phyloP scores from a whole-genome alignment of 2,329 filamentous ascomycete species.

The Penicillium olsonii region DNA sequence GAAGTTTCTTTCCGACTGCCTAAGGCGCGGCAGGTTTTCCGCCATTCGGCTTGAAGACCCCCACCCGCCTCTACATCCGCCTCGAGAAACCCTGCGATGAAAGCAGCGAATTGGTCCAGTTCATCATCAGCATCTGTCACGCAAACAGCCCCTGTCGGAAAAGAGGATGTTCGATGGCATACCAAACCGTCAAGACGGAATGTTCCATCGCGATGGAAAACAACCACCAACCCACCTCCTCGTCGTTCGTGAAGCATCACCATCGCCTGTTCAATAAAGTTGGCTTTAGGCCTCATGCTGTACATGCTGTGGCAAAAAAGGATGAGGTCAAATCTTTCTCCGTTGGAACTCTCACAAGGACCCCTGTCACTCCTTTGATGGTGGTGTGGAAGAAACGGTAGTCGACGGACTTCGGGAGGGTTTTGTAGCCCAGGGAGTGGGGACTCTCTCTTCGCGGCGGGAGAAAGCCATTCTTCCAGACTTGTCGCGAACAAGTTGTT shows the following conservation, averaged over 20 bases:
- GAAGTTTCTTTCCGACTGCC: conserved; percentile 41
- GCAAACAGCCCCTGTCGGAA: conserved; percentile 47
- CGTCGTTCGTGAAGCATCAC: conserved; percentile 45
- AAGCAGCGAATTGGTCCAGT: conserved; percentile 56
- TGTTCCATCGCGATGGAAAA: conserved; percentile 57
- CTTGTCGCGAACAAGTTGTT: not conserved
- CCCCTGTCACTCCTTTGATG: not conserved
- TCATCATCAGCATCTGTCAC: conserved; percentile 49
- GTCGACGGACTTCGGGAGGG: not conserved
- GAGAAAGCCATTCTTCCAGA: not conserved
- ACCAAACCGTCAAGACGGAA: conserved; percentile 53
- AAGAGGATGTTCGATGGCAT: conserved; percentile 50
- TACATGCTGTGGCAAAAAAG: conserved; percentile 68
- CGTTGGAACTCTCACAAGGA: not conserved
- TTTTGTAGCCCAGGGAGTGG: not conserved
- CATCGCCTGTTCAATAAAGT: conserved; percentile 51
- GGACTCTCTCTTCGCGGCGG: not conserved
- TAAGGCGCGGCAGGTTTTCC: conserved; percentile 53
- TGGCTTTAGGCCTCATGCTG: conserved; percentile 55
- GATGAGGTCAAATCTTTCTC: conserved; percentile 28
- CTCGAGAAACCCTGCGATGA: conserved; percentile 52
- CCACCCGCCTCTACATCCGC: conserved; percentile 26
- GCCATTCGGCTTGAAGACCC: conserved; percentile 47
- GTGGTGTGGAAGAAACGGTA: not conserved
- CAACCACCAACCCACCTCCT: conserved; percentile 47